Evolutionary conservation across 2,329 filamentous ascomycete species (phyloP), one percentile per base, ranked within the genome.

Genomic region (Aspergillus cejpii): DNA sequence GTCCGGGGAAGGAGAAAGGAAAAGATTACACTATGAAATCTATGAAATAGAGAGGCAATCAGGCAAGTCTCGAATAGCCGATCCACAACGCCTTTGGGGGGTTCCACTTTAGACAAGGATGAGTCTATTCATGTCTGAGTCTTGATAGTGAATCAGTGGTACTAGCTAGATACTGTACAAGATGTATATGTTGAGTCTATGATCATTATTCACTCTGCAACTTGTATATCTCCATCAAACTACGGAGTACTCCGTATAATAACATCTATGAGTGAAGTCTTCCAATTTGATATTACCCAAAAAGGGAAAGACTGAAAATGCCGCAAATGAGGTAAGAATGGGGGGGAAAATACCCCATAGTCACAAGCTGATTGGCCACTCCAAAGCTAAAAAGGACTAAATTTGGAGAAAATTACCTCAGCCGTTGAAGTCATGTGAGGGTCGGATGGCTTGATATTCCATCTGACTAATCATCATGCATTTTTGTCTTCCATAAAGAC

Each of bases 311-410:
- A 41, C 39, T 15, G 20, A 31, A 38, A 26, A 31, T 50, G 47
- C 45, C 37, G 37, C 37, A 29, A 34, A 26, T 47, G 47, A 49
- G 38, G 37, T 37, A 47, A 44, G 41, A 40, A 29, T n/a, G 39
- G 11, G 23, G 29, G 39, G 41, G 45, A 54, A 56, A 54, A 54
- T 50, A 50, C 47, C 53, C 38, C 50, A 50, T n/a, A 14, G 8
- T 19, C n/a, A 37, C 29, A 14, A 43, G 36, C 24, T 51, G 46
- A 50, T 56, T 53, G 50, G 50, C 44, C 37, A 20, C n/a, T 24
- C 5, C 23, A 24, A 24, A 24, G 23, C 23, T 24, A 26, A 33
- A 33, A 11, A n/a, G 40, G 37, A 41, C 44, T 51, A 54, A 51
- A 49, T 41, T 48, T 52, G 51, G 51, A 52, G 8, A 51, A 52